Base-by-base conservation (phyloP, 208 protist species). In the Polymyxa betae region DNA sequence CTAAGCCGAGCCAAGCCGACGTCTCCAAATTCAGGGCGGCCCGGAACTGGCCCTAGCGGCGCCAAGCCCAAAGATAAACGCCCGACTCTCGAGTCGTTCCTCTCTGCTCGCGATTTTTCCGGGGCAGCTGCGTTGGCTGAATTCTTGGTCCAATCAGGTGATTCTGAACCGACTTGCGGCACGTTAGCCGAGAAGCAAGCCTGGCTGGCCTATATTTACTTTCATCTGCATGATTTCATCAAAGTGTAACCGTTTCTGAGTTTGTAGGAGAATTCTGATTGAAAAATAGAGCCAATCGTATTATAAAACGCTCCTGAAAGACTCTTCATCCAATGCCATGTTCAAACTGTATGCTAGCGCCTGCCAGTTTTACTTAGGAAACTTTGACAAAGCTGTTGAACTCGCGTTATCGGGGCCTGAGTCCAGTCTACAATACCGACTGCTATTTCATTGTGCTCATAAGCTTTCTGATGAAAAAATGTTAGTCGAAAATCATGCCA, bases 401-500 rank as follows among this genome's bases (percentile, higher is more conserved):
- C 92, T 90, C 5, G 97, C 96, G 0, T 91, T 96, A 1, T 0
- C 45, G 54, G 92, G 92, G 1, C 82, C 82, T n/a, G 92, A 94
- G 38, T 94, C 92, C 43, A 90, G 95, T 0, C 93, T 98, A 52
- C 96, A 98, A 91, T 96, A 95, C 49, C 95, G 97, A 0, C 93
- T 98, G n/a, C 92, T 98, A 32, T 97, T 98, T 92, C 97, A 98
- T 90, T 91, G 98, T 72, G 95, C 97, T 0, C 97, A 98, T 91
- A 97, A 97, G 89, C 92, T 94, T 38, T 95, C 96, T 88, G 95
- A 98, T 91, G 97, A 98, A 90, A 92, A 93, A 44, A 5, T 43
- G 0, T 29, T 89, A 66, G 1, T 24, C n/a, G 45, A 89, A 77
- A 60, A 77, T 77, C 44, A 60, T 29, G 44, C 40, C 24, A 41